phyloP scores from a whole-genome alignment of 2,329 filamentous ascomycete genomes.

The Xylariales sp. region DNA sequence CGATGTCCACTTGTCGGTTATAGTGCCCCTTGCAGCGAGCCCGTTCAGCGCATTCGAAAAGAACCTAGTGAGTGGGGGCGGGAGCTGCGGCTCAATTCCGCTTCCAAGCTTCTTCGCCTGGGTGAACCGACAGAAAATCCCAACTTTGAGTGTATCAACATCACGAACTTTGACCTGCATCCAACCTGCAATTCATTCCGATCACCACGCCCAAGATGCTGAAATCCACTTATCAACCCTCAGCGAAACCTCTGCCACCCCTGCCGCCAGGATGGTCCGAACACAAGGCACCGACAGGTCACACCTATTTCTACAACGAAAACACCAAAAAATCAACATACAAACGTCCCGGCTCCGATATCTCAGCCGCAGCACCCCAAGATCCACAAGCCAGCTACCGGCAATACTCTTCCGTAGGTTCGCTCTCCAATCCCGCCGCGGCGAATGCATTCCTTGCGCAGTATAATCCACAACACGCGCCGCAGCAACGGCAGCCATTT shows the following conservation, averaged over 20 bases:
- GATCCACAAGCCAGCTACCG: constrained; percentile 34
- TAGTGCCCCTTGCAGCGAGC: too few species aligned
- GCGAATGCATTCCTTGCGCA: constrained; percentile 59
- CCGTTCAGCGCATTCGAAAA: too few species aligned
- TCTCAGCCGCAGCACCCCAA: constrained; percentile 11
- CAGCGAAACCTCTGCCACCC: constrained; percentile 44
- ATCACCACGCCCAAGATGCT: constrained; percentile 61
- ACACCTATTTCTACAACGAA: constrained; percentile 83
- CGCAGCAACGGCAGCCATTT: constrained; percentile 27
- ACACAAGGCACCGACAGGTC: constrained; percentile 82
- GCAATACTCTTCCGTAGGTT: constrained; percentile 36
- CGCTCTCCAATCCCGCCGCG: constrained; percentile 49
- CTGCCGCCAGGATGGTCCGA: constrained; percentile 85
- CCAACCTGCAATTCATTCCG: too few species aligned
- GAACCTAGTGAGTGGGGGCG: too few species aligned
- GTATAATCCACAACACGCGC: constrained; percentile 37
- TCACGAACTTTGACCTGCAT: too few species aligned
- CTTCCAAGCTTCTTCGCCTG: too few species aligned
- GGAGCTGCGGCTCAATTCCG: too few species aligned
- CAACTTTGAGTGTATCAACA: too few species aligned
- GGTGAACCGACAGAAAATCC: too few species aligned
- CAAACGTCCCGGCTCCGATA: constrained; percentile 55
- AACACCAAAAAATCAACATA: constrained; percentile 84
- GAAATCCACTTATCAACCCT: constrained; percentile 70
- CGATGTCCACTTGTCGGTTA: too few species aligned